Percentiles rank a stretch among this genome's conserved stretches.
Conservation (phyloP, 1,284 basidiomycete genomes). For the Gymnopus androsaceus region DNA sequence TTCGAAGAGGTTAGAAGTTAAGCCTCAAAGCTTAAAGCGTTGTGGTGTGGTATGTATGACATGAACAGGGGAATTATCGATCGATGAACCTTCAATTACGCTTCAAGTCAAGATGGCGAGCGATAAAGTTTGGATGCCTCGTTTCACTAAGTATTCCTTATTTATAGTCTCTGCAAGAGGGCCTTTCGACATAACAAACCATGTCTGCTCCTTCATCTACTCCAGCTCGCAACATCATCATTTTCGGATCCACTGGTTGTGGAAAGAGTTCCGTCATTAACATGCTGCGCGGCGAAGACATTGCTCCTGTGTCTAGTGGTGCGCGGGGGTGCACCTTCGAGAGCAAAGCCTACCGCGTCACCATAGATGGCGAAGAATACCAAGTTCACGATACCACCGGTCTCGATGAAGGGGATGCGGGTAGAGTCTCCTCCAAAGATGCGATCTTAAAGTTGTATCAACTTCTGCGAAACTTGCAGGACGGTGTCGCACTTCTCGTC, state of each 20-base stretch:
- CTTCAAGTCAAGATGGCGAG: too few species aligned
- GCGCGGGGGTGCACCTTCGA: constrained; percentile 27
- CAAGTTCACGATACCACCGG: constrained; percentile 42
- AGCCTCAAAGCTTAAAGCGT: too few species aligned
- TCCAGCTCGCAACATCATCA: constrained; percentile 31
- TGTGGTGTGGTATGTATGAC: too few species aligned
- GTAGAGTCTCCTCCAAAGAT: constrained; percentile 26
- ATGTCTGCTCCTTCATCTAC: too few species aligned
- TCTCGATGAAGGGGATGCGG: constrained; percentile 38
- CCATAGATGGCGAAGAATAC: constrained; percentile 21
- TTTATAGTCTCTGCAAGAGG: too few species aligned
- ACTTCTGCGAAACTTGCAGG: constrained; percentile 34
- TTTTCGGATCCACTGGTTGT: constrained; percentile 33
- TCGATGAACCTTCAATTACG: too few species aligned
- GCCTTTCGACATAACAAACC: too few species aligned
- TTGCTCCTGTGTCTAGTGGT: constrained; percentile 22
- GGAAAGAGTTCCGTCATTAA: constrained; percentile 37
- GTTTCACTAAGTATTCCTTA: too few species aligned
- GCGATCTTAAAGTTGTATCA: constrained; percentile 37
- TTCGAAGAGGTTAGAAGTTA: too few species aligned
- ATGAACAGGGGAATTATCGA: too few species aligned
- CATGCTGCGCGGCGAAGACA: constrained; percentile 24
- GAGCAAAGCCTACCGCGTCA: constrained; percentile 17
- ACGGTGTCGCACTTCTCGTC: constrained; percentile 40
- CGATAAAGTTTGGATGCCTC: too few species aligned